These are phyloP conservation scores for Zalaria obscura DNA, from an alignment of 2,329 filamentous ascomycete genomes.

Conservation along the genomic window DNA sequence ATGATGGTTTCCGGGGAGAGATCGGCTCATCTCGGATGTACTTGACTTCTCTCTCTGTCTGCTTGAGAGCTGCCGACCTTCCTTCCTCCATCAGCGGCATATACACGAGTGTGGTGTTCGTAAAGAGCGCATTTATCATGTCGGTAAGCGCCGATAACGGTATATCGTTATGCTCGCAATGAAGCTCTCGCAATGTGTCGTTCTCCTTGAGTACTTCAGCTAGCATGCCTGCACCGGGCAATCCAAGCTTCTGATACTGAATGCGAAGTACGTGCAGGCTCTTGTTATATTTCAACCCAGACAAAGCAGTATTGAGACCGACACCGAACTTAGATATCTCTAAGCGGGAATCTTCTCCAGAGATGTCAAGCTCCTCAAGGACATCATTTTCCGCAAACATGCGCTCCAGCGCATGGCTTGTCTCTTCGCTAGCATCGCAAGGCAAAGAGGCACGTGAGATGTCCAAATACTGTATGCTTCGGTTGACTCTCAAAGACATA, in stretches of 20 bases:
- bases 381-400: constrained; percentile 56
- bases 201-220: constrained; percentile 55
- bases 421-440: constrained; percentile 53
- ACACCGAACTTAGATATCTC: constrained; percentile 56
- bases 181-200: constrained; percentile 45
- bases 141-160: constrained; percentile 57
- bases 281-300: constrained; percentile 49
- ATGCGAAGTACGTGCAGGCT: constrained; percentile 48
- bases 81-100: constrained; percentile 51
- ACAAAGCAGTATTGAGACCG: constrained; percentile 51
- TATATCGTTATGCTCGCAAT: constrained; percentile 60
- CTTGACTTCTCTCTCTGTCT: constrained; percentile 41
- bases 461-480: constrained; percentile 48
- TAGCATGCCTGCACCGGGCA: constrained; percentile 55
- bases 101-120: constrained; percentile 47
- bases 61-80: constrained; percentile 45
- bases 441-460: constrained; percentile 58
- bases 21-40: constrained; percentile 29
- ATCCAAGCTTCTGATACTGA: constrained; percentile 53
- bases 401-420: constrained; percentile 46
- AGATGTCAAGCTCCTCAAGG: constrained; percentile 53
- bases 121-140: constrained; percentile 52
- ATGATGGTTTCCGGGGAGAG: constrained; percentile 8
- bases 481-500: constrained; percentile 47
- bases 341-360: constrained; percentile 56